Evolutionary conservation across 208 protist genomes (phyloP).

Genomic region (Sergeia podlipaevii): DNA sequence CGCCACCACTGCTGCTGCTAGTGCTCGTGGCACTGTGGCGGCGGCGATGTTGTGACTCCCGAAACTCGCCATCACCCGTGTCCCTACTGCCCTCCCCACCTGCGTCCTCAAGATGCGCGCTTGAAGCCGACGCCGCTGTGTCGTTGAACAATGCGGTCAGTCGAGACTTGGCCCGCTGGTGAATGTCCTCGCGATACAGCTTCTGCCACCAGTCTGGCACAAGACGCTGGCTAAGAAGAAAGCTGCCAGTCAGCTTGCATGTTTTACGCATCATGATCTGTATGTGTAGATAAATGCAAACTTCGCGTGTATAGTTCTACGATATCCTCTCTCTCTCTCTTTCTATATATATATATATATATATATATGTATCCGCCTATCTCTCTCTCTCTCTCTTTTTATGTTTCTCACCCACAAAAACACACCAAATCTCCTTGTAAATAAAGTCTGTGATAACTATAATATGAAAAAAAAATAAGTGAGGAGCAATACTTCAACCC

Average conservation of each 20-base stretch:
- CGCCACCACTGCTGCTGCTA: neutral
- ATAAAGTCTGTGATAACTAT: too few species aligned
- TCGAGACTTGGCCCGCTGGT: constrained; percentile 37
- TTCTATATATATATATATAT: too few species aligned
- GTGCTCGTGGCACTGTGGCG: neutral
- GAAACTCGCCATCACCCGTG: neutral
- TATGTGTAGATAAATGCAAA: too few species aligned
- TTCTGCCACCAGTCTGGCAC: constrained; percentile 82
- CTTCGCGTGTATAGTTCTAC: too few species aligned
- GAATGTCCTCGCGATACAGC: constrained; percentile 63
- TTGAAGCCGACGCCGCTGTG: neutral
- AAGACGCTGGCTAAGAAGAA: constrained; percentile 56
- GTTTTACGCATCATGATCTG: constrained; percentile 23
- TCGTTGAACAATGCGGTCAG: constrained; percentile 26
- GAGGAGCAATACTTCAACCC: too few species aligned
- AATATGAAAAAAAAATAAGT: too few species aligned
- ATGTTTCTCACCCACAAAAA: neutral
- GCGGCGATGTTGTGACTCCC: neutral
- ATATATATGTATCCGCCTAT: too few species aligned
- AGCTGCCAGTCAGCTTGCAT: constrained; percentile 25
- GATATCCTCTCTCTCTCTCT: too few species aligned
- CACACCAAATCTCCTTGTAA: too few species aligned
- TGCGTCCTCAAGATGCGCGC: neutral
- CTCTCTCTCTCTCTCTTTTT: too few species aligned
- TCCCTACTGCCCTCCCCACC: neutral